Conservation (phyloP, 805 yeast genomes). For the Danielozyma ontarioensis region DNA sequence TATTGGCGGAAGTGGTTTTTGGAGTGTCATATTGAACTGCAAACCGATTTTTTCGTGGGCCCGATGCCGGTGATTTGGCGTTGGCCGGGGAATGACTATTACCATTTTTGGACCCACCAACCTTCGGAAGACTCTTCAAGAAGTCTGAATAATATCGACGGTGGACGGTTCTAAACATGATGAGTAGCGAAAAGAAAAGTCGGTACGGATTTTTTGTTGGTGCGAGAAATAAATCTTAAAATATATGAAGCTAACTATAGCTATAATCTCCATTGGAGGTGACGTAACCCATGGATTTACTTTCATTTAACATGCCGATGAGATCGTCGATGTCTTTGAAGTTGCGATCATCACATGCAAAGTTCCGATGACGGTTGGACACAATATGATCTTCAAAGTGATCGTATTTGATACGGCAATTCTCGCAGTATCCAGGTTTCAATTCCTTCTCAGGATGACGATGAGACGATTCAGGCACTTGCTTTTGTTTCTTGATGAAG, state of each 20-base stretch:
- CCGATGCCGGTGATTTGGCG: constrained; percentile 2
- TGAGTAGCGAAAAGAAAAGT: too few relatives aligned
- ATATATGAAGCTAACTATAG: too few relatives aligned
- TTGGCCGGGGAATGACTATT: too few relatives aligned
- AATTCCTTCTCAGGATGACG: constrained; percentile 26
- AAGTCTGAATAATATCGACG: constrained; percentile 12
- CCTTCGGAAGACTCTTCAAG: constrained; percentile 23
- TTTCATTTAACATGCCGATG: constrained; percentile 46
- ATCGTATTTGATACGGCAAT: constrained; percentile 81
- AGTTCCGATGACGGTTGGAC: constrained; percentile 66
- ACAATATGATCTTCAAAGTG: constrained; percentile 70
- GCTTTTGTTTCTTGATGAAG: constrained; percentile 34
- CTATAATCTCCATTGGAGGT: constrained; percentile 1
- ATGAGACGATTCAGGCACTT: constrained; percentile 4
- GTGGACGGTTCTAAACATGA: too few relatives aligned
- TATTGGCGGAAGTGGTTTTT: not conserved
- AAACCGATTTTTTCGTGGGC: not conserved
- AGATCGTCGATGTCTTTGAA: constrained; percentile 74
- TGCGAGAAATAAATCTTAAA: too few relatives aligned
- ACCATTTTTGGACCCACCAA: constrained; percentile 16
- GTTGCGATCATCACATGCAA: constrained; percentile 67
- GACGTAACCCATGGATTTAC: constrained; percentile 37
- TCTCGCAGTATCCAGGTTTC: constrained; percentile 86
- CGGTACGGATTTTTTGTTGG: too few relatives aligned
- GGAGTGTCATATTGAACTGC: not conserved